These are phyloP conservation scores for Arachis hypogaea DNA, from an alignment of 306 rosid genomes.

Conservation along the genomic window DNA sequence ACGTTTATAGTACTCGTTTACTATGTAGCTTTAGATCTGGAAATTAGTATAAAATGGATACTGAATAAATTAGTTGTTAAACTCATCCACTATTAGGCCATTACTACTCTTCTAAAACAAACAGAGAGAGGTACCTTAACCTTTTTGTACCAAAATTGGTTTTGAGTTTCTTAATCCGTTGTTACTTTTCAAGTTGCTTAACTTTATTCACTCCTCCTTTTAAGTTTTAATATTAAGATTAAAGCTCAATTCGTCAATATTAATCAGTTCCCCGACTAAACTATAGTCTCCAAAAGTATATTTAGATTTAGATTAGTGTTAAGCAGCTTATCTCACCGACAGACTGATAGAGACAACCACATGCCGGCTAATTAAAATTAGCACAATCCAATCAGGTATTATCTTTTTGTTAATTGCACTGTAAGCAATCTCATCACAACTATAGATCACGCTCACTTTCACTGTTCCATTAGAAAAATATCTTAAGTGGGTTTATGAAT, in stretches of 20 bases:
- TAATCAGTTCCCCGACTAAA: not conserved
- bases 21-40: too few relatives aligned
- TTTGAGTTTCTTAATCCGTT: too few relatives aligned
- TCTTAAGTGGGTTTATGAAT: not conserved
- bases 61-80: too few relatives aligned
- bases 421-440: conserved; percentile 1
- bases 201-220: not conserved
- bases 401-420: not conserved
- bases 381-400: conserved; percentile 7
- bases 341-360: not conserved
- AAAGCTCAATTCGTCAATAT: not conserved
- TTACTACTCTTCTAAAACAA: too few relatives aligned
- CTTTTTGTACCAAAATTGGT: too few relatives aligned
- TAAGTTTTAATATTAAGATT: not conserved
- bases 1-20: too few relatives aligned
- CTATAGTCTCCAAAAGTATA: not conserved
- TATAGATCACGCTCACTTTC: not conserved
- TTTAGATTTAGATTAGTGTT: conserved; percentile 12
- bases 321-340: not conserved
- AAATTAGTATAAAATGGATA: too few relatives aligned
- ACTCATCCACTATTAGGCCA: too few relatives aligned
- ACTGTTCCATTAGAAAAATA: conserved; percentile 12
- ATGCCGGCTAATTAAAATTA: not conserved
- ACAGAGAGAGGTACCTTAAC: too few relatives aligned
- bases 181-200: not conserved